Conservation (phyloP, 768 basidiomycete species). For the Rhodotorula kratochvilovae region DNA sequence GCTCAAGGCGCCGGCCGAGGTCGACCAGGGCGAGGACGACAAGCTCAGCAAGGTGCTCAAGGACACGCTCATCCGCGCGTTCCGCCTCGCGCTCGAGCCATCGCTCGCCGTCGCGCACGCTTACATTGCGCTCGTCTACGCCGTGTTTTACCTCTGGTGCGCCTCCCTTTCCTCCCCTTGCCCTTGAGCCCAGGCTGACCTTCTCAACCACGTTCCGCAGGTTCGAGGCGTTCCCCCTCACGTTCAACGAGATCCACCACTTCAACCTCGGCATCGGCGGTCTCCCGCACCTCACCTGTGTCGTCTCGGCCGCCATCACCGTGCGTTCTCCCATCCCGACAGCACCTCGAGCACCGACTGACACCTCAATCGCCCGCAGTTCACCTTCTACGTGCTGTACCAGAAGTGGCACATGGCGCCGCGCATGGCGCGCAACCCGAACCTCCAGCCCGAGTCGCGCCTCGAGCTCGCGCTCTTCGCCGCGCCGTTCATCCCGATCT, state of each 20-base stretch:
- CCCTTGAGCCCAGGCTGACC: neutral
- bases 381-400: slow-evolving; percentile 35
- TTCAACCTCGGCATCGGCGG: slow-evolving; percentile 39
- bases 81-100: slow-evolving; percentile 45
- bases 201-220: neutral
- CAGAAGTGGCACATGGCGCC: slow-evolving; percentile 12
- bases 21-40: slow-evolving; percentile 34
- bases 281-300: slow-evolving; percentile 43
- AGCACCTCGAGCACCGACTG: neutral
- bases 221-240: slow-evolving; percentile 47
- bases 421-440: neutral
- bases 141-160: slow-evolving; percentile 20
- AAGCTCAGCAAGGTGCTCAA: neutral
- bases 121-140: slow-evolving; percentile 41
- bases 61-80: slow-evolving; percentile 42
- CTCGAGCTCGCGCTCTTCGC: slow-evolving; percentile 33
- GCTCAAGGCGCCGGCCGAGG: slow-evolving; percentile 44
- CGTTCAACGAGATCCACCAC: slow-evolving; percentile 43
- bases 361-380: slow-evolving; percentile 1
- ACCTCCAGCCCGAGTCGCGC: slow-evolving; percentile 26
- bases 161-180: neutral
- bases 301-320: slow-evolving; percentile 40
- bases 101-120: slow-evolving; percentile 45
- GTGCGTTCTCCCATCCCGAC: neutral
- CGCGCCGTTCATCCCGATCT: slow-evolving; percentile 33